A percentile compares a stretch with the other conserved stretches of the same genome.
Conservation (phyloP, 2,329 filamentous ascomycete genomes). For the Apiospora kogelbergensis region DNA sequence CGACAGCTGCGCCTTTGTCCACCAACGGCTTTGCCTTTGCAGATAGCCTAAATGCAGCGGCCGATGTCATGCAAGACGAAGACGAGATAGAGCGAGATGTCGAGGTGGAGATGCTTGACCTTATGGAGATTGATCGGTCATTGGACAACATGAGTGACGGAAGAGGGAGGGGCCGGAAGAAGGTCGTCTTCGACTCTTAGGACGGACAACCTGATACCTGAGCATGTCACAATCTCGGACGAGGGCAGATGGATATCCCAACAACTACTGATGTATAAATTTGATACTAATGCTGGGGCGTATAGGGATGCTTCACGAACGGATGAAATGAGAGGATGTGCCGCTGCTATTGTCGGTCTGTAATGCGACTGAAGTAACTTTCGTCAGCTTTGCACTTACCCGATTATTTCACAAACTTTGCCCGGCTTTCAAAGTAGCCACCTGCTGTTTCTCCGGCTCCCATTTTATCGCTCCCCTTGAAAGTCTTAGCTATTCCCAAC, state of each 20-base stretch:
- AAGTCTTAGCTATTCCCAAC: background rate
- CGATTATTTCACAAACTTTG: conserved; percentile 6
- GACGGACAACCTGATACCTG: background rate
- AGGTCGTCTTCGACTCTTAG: conserved; percentile 51
- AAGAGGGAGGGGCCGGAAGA: conserved; percentile 47
- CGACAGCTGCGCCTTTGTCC: conserved; percentile 26
- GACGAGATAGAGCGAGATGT: conserved; percentile 50
- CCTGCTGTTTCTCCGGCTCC: background rate
- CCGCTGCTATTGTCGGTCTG: background rate
- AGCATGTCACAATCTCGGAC: background rate
- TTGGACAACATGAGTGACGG: conserved; percentile 55
- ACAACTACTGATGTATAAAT: background rate
- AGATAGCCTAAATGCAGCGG: conserved; percentile 51
- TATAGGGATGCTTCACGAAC: conserved; percentile 1
- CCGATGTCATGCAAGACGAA: conserved; percentile 46
- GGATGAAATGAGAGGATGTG: background rate
- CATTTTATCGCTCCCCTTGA: background rate
- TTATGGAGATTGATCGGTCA: conserved; percentile 64
- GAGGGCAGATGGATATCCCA: background rate
- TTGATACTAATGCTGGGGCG: conserved; percentile 3
- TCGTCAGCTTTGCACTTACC: conserved; percentile 6
- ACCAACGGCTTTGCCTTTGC: conserved; percentile 49
- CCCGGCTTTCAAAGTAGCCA: background rate
- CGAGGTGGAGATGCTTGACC: conserved; percentile 62
- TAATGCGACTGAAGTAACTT: background rate